Evolutionary conservation across 176 grass and related monocot genomes (phyloP).

Genomic region (Carex myosuroides): DNA sequence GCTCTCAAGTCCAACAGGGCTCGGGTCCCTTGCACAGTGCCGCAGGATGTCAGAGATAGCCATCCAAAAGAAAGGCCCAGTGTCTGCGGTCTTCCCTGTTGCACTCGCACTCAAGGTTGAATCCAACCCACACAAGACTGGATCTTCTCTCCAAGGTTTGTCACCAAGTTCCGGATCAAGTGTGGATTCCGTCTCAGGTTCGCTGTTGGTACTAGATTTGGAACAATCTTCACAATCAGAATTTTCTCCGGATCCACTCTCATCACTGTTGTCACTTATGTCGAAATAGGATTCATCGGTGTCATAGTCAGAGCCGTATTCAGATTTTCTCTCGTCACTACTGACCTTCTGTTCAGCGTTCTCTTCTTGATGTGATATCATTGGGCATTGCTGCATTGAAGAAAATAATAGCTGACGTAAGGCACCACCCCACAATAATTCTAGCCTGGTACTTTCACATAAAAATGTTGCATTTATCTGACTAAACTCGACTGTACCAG

Average conservation of each 20-base stretch:
- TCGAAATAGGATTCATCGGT: neutral
- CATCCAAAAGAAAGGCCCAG: neutral
- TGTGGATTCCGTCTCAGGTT: neutral
- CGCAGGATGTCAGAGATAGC: neutral
- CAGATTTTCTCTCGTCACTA: neutral
- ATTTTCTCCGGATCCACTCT: neutral
- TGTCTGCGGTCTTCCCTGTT: neutral
- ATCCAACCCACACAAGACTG: neutral
- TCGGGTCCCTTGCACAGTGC: neutral
- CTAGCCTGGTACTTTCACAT: neutral
- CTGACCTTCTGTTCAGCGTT: neutral
- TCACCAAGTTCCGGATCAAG: neutral
- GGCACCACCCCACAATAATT: neutral
- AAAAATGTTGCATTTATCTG: neutral
- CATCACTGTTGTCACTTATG: neutral
- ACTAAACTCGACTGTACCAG: neutral
- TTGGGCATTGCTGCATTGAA: neutral
- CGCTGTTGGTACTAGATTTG: neutral
- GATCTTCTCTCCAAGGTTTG: neutral
- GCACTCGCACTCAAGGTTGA: neutral
- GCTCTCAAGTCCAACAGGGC: neutral
- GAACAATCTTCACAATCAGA: neutral
- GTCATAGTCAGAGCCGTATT: neutral
- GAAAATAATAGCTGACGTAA: neutral
- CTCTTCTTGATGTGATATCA: neutral